phyloP scores from a whole-genome alignment of 2,329 filamentous ascomycete species.

The Penicillium sp. region DNA sequence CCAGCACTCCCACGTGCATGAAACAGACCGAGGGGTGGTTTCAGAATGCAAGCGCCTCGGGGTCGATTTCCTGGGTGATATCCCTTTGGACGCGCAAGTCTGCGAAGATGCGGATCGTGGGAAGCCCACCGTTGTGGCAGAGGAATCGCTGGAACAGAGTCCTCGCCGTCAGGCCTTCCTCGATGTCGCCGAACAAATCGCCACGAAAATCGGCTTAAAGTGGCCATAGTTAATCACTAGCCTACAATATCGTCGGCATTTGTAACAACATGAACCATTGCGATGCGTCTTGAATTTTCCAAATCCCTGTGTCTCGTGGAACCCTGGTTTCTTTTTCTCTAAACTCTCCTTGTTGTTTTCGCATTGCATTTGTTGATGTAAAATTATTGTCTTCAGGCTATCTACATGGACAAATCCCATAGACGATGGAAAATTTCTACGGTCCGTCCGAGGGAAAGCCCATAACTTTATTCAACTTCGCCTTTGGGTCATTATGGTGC shows the following conservation, averaged over 20 bases:
- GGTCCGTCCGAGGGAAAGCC: too few species aligned
- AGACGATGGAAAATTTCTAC: too few species aligned
- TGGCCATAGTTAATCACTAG: slow-evolving; percentile 23
- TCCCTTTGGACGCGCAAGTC: slow-evolving; percentile 79
- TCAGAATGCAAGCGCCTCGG: slow-evolving; percentile 64
- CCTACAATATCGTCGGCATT: background rate
- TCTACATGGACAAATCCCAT: too few species aligned
- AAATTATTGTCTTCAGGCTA: too few species aligned
- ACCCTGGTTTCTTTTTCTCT: too few species aligned
- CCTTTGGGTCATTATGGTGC: too few species aligned
- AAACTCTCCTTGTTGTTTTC: too few species aligned
- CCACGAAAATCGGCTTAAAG: slow-evolving; percentile 38
- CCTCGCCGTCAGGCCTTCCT: slow-evolving; percentile 66
- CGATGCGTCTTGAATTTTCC: too few species aligned
- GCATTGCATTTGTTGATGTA: too few species aligned
- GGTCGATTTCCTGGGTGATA: slow-evolving; percentile 77
- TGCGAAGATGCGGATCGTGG: slow-evolving; percentile 83
- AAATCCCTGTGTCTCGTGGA: too few species aligned
- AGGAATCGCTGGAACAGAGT: slow-evolving; percentile 59
- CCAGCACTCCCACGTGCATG: slow-evolving; percentile 21
- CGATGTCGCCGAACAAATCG: slow-evolving; percentile 57
- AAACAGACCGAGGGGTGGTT: slow-evolving; percentile 55
- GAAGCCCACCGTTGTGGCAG: slow-evolving; percentile 82
- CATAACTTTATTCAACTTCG: too few species aligned
- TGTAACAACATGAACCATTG: too few species aligned